phyloP scores from a whole-genome alignment of 1,284 basidiomycete species.

The Cutaneotrichosporon sp. region DNA sequence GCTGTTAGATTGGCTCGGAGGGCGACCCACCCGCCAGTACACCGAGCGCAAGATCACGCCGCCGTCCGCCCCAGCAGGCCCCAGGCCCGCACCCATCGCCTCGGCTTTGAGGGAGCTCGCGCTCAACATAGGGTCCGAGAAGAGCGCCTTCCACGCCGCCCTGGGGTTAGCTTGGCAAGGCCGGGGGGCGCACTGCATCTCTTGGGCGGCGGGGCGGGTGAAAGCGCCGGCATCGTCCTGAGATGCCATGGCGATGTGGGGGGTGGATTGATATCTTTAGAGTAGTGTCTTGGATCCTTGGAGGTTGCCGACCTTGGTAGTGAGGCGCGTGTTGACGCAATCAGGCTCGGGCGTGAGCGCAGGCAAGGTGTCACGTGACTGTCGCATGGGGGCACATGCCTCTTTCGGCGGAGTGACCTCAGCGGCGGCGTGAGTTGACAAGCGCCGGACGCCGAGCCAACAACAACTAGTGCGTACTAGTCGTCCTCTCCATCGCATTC shows the following conservation, averaged over 20 bases:
- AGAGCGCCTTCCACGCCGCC: constrained; percentile 41
- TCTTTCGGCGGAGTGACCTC: too few species aligned
- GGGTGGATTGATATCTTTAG: not conserved
- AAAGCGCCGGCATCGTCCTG: not conserved
- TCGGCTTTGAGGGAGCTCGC: constrained; percentile 37
- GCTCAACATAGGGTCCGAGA: constrained; percentile 52
- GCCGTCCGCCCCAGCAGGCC: constrained; percentile 37
- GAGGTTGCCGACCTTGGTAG: too few species aligned
- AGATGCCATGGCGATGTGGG: not conserved
- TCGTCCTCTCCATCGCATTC: too few species aligned
- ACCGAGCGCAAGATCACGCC: constrained; percentile 49
- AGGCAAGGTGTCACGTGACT: not conserved
- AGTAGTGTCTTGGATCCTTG: too few species aligned
- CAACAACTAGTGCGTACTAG: too few species aligned
- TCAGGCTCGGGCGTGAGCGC: too few species aligned
- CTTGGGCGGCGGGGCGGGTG: not conserved
- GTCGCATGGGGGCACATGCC: not conserved
- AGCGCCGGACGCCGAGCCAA: too few species aligned
- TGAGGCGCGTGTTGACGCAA: not conserved
- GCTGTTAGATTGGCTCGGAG: constrained; percentile 5
- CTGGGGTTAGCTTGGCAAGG: constrained; percentile 22
- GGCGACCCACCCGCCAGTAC: constrained; percentile 51
- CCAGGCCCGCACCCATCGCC: constrained; percentile 42
- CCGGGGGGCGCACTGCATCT: not conserved
- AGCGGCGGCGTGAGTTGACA: too few species aligned